Evolutionary conservation across 2,329 filamentous ascomycete species (phyloP).

Genomic region (Penicillium sp.): DNA sequence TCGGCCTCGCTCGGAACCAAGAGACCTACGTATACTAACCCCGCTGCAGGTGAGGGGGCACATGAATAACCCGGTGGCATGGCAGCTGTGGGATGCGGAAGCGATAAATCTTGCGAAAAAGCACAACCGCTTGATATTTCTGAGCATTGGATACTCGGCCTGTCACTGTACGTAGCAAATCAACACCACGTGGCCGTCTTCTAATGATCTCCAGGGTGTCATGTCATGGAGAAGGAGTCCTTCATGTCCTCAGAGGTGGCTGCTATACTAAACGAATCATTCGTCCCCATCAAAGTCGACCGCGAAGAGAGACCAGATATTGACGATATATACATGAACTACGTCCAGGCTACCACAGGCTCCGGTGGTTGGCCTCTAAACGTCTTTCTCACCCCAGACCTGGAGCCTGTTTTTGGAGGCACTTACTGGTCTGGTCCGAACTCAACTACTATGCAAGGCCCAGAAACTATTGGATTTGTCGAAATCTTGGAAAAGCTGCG

Average conservation of each 20-base stretch:
- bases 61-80: conserved; percentile 78
- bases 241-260: conserved; percentile 84
- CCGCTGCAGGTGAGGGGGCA: conserved; percentile 64
- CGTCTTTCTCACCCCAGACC: conserved; percentile 89
- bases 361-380: conserved; percentile 93
- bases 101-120: conserved; percentile 73
- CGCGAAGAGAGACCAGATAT: conserved; percentile 91
- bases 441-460: conserved; percentile 48
- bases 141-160: conserved; percentile 92
- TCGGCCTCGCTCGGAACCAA: neutral
- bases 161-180: conserved; percentile 74
- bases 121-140: conserved; percentile 85
- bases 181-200: neutral
- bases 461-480: conserved; percentile 74
- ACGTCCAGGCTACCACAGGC: conserved; percentile 88
- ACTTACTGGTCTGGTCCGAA: conserved; percentile 92
- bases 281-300: conserved; percentile 90
- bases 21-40: conserved; percentile 13
- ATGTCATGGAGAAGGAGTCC: conserved; percentile 90
- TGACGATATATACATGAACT: conserved; percentile 98
- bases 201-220: conserved; percentile 60
- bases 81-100: conserved; percentile 84
- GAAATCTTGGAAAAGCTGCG: conserved; percentile 77
- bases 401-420: conserved; percentile 92
- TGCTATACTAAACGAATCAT: conserved; percentile 76